phyloP scores from a whole-genome alignment of 768 basidiomycete genomes.

The Boletus rubescentipes region DNA sequence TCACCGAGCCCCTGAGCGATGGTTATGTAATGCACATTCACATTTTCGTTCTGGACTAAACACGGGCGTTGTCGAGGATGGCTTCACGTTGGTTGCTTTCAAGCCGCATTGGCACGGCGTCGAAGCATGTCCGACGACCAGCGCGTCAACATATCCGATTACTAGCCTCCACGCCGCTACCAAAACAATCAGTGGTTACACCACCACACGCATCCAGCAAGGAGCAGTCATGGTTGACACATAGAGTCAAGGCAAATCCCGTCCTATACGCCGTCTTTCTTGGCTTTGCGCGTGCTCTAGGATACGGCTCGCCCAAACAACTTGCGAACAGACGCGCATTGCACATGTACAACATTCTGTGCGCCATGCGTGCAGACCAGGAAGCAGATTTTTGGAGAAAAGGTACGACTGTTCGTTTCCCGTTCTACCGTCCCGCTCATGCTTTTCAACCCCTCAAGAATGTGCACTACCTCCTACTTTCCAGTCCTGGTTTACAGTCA shows the following conservation, averaged over 20 bases:
- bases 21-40: conserved; percentile 10
- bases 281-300: conserved; percentile 47
- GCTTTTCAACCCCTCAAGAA: conserved; percentile 41
- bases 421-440: not conserved
- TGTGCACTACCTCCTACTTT: conserved; percentile 89
- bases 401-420: conserved; percentile 39
- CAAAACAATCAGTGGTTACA: conserved; percentile 4
- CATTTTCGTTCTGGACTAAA: not conserved
- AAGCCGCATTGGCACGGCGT: conserved; percentile 2
- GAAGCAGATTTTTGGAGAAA: conserved; percentile 64
- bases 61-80: conserved; percentile 9
- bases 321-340: conserved; percentile 59
- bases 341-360: conserved; percentile 55
- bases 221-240: conserved; percentile 55
- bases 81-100: conserved; percentile 13
- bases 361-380: conserved; percentile 56
- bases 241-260: conserved; percentile 50
- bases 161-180: conserved; percentile 7
- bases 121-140: conserved; percentile 9
- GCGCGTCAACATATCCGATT: conserved; percentile 10
- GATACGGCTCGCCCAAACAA: conserved; percentile 63
- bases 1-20: no score
- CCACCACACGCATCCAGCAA: conserved; percentile 6
- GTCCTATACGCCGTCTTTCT: conserved; percentile 46
- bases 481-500: conserved; percentile 95